Evolutionary conservation across 2,329 filamentous ascomycete genomes (phyloP).

Genomic region (Xylaria digitata): DNA sequence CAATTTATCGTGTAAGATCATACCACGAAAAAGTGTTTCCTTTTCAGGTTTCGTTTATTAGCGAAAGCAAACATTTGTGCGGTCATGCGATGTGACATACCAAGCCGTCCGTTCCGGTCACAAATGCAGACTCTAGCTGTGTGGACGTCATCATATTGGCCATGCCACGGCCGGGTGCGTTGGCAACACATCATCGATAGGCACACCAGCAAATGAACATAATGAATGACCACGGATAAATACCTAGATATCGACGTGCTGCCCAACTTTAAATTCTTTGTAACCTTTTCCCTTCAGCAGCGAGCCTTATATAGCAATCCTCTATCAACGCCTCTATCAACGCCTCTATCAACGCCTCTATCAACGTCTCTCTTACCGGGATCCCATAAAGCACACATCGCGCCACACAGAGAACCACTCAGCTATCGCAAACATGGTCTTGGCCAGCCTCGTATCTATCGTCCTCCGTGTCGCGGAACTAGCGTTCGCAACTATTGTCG

Average conservation of each 20-base stretch:
- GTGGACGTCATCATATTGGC: constrained; percentile 35
- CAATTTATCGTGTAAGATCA: not conserved
- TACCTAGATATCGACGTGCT: constrained; percentile 18
- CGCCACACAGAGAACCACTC: constrained; percentile 6
- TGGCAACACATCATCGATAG: constrained; percentile 29
- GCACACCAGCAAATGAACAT: constrained; percentile 3
- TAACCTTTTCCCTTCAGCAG: not conserved
- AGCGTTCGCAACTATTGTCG: constrained; percentile 77
- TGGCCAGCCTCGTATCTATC: constrained; percentile 66
- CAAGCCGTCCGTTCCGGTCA: constrained; percentile 14
- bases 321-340: constrained; percentile 5
- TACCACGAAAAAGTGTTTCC: not conserved
- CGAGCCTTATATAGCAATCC: constrained; percentile 6
- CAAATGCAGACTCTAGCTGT: constrained; percentile 5
- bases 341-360: no score
- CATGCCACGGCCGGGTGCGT: constrained; percentile 24
- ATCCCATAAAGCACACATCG: not conserved
- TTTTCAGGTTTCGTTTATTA: constrained; percentile 9
- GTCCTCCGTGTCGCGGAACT: constrained; percentile 72
- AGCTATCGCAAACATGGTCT: constrained; percentile 56
- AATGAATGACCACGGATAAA: constrained; percentile 25
- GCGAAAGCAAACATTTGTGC: not conserved
- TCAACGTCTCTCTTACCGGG: not conserved
- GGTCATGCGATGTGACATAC: constrained; percentile 16
- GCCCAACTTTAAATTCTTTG: not conserved